Conservation (phyloP, 2,329 filamentous ascomycete genomes). For the Sarocladium brachiariae region DNA sequence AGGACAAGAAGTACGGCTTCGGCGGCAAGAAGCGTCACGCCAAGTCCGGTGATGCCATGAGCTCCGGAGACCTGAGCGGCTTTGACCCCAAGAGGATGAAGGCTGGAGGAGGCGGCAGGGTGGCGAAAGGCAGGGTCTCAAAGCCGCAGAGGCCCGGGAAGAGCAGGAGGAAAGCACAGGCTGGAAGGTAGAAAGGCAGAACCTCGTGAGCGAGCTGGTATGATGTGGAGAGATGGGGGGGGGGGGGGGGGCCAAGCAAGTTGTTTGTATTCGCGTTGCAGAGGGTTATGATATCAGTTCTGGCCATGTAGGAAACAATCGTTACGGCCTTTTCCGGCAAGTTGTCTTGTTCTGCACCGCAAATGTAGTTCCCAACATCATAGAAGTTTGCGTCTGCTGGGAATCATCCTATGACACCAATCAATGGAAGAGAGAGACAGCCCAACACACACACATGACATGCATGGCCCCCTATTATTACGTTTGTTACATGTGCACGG, state of each 20-base stretch:
- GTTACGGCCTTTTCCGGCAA: too few species aligned
- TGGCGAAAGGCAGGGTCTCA: slow-evolving; percentile 23
- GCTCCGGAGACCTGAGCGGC: slow-evolving; percentile 70
- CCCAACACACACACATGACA: too few species aligned
- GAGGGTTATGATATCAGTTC: too few species aligned
- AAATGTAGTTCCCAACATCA: background rate
- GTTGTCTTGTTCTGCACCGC: too few species aligned
- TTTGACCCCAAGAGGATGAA: slow-evolving; percentile 83
- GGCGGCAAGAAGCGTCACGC: slow-evolving; percentile 89
- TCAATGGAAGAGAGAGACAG: too few species aligned
- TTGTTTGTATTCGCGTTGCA: too few species aligned
- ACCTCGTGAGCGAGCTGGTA: too few species aligned
- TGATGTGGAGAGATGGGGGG: background rate
- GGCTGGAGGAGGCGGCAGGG: slow-evolving; percentile 33
- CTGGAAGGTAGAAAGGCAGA: background rate
- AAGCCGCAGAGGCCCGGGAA: slow-evolving; percentile 39
- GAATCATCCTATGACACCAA: background rate
- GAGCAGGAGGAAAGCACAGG: slow-evolving; percentile 38
- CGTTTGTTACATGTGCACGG: too few species aligned
- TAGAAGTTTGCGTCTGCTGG: background rate
- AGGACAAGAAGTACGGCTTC: slow-evolving; percentile 90
- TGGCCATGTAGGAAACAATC: too few species aligned
- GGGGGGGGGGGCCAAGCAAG: background rate
- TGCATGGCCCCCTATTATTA: too few species aligned
- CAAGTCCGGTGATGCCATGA: slow-evolving; percentile 86